Evolutionary conservation across 208 protist species (phyloP), one percentile per base, ranked within the genome.

Genomic region (Crithidia acanthocephali): DNA sequence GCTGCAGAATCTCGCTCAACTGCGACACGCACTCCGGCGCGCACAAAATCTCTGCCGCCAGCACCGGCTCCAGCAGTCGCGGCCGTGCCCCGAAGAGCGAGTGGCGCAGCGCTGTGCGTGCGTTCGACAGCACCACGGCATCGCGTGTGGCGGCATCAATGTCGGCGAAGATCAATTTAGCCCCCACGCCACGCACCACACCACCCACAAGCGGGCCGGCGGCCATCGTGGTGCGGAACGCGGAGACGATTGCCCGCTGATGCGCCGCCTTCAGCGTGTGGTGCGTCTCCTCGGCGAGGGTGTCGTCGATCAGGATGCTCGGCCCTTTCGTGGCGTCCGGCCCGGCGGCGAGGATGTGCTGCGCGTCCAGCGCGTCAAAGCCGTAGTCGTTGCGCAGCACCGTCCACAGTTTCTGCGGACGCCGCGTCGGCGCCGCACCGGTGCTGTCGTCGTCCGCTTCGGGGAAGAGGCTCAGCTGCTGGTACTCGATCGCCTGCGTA

Each of bases 31-130:
- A 91, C 55, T 99, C 95, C 3, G 86, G 76, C 33, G 96, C 87
- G 27, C 92, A 90, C 52, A 93, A 76, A 20, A 99, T 92, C 75
- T 99, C 98, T 0, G 98, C 94, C 9, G 77, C 60, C 63, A 97
- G 98, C 20, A 99, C 89, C 0, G 99, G 99, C 89, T 99, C 99
- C 91, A 99, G 97, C 28, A 99, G 88, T 37, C 96, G 91, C 22
- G 98, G 99, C 8, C 81, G 90, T 16, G 98, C 98, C 42, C 88
- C 93, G 1, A 99, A 82, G 33, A 99, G 97, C 9, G 97, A 78
- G 23, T 98, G 90, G 60, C 98, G 98, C n/a, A 94, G 84, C 10
- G 98, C 95, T 23, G 92, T 89, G 23, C 98, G 86, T 8, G 97
- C 81, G 30, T 91, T 98, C 4, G 94, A 81, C 59, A 97, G 80